These are phyloP conservation scores for Parsonsia alboflavescens DNA, from an alignment of 257 asterid genomes.

Conservation along the genomic window DNA sequence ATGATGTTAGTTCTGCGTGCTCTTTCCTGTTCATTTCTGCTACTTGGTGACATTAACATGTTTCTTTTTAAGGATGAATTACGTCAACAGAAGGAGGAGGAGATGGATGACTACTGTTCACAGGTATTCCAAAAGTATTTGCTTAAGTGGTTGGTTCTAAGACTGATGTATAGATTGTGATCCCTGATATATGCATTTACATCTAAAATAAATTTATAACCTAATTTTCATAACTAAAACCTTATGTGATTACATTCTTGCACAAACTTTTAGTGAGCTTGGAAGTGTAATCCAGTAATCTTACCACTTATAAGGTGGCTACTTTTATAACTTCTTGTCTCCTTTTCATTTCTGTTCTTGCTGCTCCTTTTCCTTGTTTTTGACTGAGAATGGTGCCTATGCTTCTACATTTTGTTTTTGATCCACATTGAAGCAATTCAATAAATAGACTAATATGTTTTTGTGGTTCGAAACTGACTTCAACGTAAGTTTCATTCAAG, in stretches of 20 bases:
- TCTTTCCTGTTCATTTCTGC: background rate
- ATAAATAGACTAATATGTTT: background rate
- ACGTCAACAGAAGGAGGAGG: slow-evolving; percentile 92
- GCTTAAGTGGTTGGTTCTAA: background rate
- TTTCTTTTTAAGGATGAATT: slow-evolving; percentile 64
- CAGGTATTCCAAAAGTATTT: slow-evolving; percentile 50
- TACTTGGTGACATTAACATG: background rate
- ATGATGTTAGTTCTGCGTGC: background rate
- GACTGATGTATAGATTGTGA: background rate
- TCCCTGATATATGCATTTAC: background rate
- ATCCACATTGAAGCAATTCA: background rate
- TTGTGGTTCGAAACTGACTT: background rate
- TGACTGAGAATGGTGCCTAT: background rate
- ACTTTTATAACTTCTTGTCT: background rate
- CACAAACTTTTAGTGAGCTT: background rate
- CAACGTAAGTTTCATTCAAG: background rate
- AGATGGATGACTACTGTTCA: slow-evolving; percentile 96
- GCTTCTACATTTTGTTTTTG: background rate
- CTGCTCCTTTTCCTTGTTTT: background rate
- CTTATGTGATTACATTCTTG: background rate
- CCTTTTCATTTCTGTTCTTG: background rate
- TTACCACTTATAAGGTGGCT: background rate
- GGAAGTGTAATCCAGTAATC: background rate
- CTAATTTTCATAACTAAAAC: background rate
- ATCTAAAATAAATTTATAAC: background rate